Conservation (phyloP, 352 stramenopile genomes). For the Thraustochytrium sp. region DNA sequence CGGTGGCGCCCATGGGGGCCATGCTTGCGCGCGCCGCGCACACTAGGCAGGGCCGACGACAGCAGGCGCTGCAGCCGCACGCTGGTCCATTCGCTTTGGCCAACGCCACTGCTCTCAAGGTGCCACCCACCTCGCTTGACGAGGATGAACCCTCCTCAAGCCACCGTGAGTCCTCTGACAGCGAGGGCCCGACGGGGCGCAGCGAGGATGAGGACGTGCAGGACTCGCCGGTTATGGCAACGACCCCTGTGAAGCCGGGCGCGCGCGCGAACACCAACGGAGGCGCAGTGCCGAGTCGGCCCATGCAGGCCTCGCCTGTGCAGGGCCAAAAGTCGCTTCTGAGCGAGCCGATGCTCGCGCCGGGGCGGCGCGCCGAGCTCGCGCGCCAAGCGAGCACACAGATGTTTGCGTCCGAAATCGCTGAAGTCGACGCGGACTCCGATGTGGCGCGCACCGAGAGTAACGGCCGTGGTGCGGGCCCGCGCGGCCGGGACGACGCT, state of each 20-base stretch:
- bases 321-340: conserved; percentile 18
- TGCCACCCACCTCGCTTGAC: too few relatives aligned
- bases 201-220: not conserved
- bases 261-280: not conserved
- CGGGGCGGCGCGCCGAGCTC: not conserved
- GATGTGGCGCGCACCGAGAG: not conserved
- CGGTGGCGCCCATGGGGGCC: not conserved
- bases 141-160: too few relatives aligned
- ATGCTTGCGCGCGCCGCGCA: not conserved
- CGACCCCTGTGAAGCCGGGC: not conserved
- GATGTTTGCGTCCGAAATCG: conserved; percentile 14
- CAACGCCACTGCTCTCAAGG: too few relatives aligned
- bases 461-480: too few relatives aligned
- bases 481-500: too few relatives aligned
- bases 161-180: too few relatives aligned
- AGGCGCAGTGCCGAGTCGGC: not conserved
- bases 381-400: conserved; percentile 23
- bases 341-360: not conserved
- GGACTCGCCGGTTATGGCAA: not conserved
- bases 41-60: too few relatives aligned
- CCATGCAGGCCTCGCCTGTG: not conserved
- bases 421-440: not conserved
- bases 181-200: too few relatives aligned
- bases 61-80: not conserved
- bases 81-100: too few relatives aligned